Evolutionary conservation across 805 yeast genomes (phyloP), one percentile per base, ranked within the genome.

Genomic region (Lipomyces starkeyi): DNA sequence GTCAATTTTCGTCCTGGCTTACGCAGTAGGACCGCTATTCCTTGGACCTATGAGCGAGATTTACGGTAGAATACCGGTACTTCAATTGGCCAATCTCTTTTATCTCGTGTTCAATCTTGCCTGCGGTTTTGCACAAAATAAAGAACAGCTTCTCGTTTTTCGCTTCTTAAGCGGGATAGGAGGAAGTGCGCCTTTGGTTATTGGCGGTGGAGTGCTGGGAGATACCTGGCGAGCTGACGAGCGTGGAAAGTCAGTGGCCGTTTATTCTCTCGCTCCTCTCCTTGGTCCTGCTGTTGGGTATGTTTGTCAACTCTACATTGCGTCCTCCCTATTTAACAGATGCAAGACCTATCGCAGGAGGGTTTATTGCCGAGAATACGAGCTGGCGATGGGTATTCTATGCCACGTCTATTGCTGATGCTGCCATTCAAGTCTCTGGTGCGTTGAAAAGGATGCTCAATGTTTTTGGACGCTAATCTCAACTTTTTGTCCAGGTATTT

Each of bases 111-210:
- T 72, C 67, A 71, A 55, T 32, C 34, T 55, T 55, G 58, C 72
- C 27, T 34, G 69, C 17, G 73, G 72, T 17, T 73, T 67, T n/a
- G 74, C 65, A 32, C 80, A 88, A 66, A 82, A 91, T 0, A 78
- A 82, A 52, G 86, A 88, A 86, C 67, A 81, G 84, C 14, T 81
- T 90, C 43, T 78, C 90, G 62, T 88, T 90, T 7, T 78, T 89
- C 61, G 80, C 96, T 73, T 91, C 91, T 76, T 86, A 91, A 75
- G 83, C 91, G 32, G 97, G 97, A 0, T 82, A 88, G 40, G 83
- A 89, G 61, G 90, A 93, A 1, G 88, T 93, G 1, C 96, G 96
- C 2, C 92, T 95, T 82, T 91, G 77, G 89, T 96, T 3, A 86
- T 91, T 72, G 96, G 92, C n/a, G 93, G 93, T 67, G 97, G 96